Evolutionary conservation across 495 filamentous ascomycete species (phyloP), one percentile per base, ranked within the genome.

Genomic region (Penicillium coprophilum): DNA sequence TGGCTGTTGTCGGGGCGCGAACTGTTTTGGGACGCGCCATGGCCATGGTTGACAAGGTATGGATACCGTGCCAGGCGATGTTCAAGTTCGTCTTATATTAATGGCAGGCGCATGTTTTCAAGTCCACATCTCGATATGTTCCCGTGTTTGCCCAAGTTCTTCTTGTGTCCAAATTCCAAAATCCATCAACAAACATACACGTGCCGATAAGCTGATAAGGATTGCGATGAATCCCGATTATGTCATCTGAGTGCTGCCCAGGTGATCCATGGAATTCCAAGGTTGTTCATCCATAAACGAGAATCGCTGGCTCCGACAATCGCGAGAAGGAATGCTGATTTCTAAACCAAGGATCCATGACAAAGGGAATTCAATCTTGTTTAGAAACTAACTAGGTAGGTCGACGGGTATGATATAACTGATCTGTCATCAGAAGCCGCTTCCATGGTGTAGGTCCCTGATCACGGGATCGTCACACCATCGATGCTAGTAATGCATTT

Each of bases 1-100:
- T 78, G 46, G 76, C 77, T 27, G 74, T 76, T 43, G 78, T 78
- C 10, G 76, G 78, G 13, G 75, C 70, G 61, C 76, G 77, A 17
- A 78, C 55, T 24, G 60, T 46, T 59, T 71, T 75, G 53, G 64
- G 66, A 48, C 71, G 76, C 61, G 76, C 72, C 79, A 82, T 77
- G 43, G 36, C 41, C 24, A 36, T 27, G 27, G 8, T 45, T 30
- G 17, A 20, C 10, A 56, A 15, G 15, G n/a, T 17, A 10, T 31
- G n/a, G 10, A 6, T 15, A 2, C 17, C 20, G 11, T 27, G 12
- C 21, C 5, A 7, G 15, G 15, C 6, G 9, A 12, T 27, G 4
- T 40, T 15, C 10, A 3, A 6, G 3, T 4, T 21, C 39, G 13
- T 32, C 13, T 43, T 34, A 24, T 17, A 17, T 53, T 4, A 32